These are phyloP conservation scores for Casaregolazyma lundiana DNA, from an alignment of 1,139 yeast genomes.

Conservation along the genomic window DNA sequence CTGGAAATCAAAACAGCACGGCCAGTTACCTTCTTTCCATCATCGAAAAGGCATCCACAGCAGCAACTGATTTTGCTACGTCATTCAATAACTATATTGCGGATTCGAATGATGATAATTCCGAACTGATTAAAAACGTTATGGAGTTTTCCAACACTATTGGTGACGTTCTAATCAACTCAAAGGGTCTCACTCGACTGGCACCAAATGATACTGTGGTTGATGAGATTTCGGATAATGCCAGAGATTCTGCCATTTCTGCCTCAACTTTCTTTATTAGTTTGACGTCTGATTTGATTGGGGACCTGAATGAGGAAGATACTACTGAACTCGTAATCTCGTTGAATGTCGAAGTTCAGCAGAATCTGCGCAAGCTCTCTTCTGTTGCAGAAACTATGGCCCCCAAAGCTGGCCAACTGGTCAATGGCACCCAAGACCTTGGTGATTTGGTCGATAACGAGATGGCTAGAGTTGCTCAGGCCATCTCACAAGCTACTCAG, in stretches of 20 bases:
- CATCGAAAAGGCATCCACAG: conserved; percentile 64
- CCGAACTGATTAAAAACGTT: conserved; percentile 61
- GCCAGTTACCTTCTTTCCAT: conserved; percentile 69
- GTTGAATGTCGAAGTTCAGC: conserved; percentile 71
- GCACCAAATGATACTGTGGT: conserved; percentile 49
- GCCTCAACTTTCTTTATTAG: conserved; percentile 61
- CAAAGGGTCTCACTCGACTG: conserved; percentile 63
- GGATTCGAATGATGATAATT: conserved; percentile 73
- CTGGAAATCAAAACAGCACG: conserved; percentile 75
- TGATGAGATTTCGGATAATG: conserved; percentile 46
- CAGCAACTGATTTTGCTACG: conserved; percentile 77
- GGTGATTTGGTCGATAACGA: conserved; percentile 70
- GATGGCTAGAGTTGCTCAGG: conserved; percentile 64
- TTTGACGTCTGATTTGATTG: conserved; percentile 51
- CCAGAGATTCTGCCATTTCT: conserved; percentile 56
- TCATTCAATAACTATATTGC: conserved; percentile 73
- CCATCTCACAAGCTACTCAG: conserved; percentile 62
- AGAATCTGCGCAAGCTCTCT: conserved; percentile 57
- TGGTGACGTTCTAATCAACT: conserved; percentile 60
- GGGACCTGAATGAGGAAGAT: conserved; percentile 52
- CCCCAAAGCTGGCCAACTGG: conserved; percentile 43
- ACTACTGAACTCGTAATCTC: conserved; percentile 73
- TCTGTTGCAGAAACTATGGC: conserved; percentile 55
- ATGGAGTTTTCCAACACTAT: conserved; percentile 63
- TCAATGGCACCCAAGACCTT: conserved; percentile 40